Evolutionary conservation across 2,329 filamentous ascomycete species (phyloP).

Genomic region (Penicillium frequentans): DNA sequence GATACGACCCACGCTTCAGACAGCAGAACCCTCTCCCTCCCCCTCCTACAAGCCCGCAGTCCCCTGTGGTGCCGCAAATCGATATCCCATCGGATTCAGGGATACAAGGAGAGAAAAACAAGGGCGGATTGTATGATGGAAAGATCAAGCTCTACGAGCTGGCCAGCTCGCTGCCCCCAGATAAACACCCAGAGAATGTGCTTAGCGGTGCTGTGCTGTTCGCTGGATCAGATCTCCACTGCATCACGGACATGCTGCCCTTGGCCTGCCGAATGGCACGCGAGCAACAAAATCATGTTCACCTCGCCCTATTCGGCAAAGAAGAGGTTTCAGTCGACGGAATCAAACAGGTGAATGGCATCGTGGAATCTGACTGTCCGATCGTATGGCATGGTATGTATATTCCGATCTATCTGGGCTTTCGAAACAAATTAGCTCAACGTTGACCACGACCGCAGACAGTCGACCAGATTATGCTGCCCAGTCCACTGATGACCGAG

Average conservation of each 20-base stretch:
- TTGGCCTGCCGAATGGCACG: conserved; percentile 83
- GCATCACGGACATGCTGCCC: conserved; percentile 70
- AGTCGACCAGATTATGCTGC: conserved; percentile 72
- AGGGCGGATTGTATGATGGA: conserved; percentile 58
- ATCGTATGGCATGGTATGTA: conserved; percentile 58
- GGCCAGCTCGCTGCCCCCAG: conserved; percentile 60
- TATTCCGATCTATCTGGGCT: neutral
- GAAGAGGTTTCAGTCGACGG: conserved; percentile 68
- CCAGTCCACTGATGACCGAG: conserved; percentile 68
- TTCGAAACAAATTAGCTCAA: neutral
- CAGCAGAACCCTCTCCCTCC: conserved; percentile 9
- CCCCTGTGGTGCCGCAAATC: conserved; percentile 7
- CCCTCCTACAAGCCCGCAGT: conserved; percentile 4
- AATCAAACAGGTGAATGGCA: conserved; percentile 74
- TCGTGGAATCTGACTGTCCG: conserved; percentile 66
- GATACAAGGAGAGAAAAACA: conserved; percentile 19
- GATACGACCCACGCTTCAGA: conserved; percentile 29
- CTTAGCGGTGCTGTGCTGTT: conserved; percentile 70
- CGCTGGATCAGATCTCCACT: conserved; percentile 71
- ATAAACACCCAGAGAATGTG: conserved; percentile 57
- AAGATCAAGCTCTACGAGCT: conserved; percentile 69
- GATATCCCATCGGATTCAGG: conserved; percentile 12
- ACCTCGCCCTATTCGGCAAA: conserved; percentile 76
- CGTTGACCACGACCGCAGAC: conserved; percentile 44
- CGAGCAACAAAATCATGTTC: conserved; percentile 70